A percentile compares a stretch with the other conserved stretches of the same genome.
Conservation (phyloP, 495 filamentous ascomycete species). For the Aspergillus incahuasiensis region DNA sequence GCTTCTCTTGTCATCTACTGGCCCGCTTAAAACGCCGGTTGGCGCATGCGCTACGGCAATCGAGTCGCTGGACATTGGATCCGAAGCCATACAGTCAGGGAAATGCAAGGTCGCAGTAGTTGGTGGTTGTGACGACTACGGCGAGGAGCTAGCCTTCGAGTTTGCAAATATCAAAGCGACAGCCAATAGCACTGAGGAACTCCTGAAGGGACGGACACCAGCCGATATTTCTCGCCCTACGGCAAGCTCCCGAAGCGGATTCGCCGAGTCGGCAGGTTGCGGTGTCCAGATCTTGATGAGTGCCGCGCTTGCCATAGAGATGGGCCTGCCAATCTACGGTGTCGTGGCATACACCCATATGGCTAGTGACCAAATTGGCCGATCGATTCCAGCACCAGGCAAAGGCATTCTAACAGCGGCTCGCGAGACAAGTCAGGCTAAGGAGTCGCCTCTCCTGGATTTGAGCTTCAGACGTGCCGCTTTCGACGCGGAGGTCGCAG, state of each 20-base stretch:
- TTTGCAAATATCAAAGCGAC: slow-evolving; percentile 99
- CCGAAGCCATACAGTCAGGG: slow-evolving; percentile 92
- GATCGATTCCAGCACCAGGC: slow-evolving; percentile 91
- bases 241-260: slow-evolving; percentile 90
- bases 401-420: slow-evolving; percentile 95
- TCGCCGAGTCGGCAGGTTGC: slow-evolving; percentile 98
- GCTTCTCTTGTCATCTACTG: slow-evolving; percentile 91
- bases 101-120: slow-evolving; percentile 95
- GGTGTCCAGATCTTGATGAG: slow-evolving; percentile 98
- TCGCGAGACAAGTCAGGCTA: slow-evolving; percentile 64
- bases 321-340: slow-evolving; percentile 97
- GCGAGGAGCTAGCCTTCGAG: slow-evolving; percentile 96
- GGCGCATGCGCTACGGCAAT: slow-evolving; percentile 96
- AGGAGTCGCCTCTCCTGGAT: slow-evolving; percentile 85
- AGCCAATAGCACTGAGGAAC: slow-evolving; percentile 90
- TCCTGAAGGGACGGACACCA: slow-evolving; percentile 87
- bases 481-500: slow-evolving; percentile 74
- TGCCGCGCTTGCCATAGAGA: slow-evolving; percentile 87
- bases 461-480: slow-evolving; percentile 88
- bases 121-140: slow-evolving; percentile 97
- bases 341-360: slow-evolving; percentile 89
- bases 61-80: slow-evolving; percentile 94
- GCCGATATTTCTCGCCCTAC: slow-evolving; percentile 96
- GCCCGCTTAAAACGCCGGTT: slow-evolving; percentile 96
- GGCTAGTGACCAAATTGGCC: slow-evolving; percentile 96